These are phyloP conservation scores for Hyphopichia buzzinii DNA, from an alignment of 1,139 yeast genomes.

Conservation along the genomic window DNA sequence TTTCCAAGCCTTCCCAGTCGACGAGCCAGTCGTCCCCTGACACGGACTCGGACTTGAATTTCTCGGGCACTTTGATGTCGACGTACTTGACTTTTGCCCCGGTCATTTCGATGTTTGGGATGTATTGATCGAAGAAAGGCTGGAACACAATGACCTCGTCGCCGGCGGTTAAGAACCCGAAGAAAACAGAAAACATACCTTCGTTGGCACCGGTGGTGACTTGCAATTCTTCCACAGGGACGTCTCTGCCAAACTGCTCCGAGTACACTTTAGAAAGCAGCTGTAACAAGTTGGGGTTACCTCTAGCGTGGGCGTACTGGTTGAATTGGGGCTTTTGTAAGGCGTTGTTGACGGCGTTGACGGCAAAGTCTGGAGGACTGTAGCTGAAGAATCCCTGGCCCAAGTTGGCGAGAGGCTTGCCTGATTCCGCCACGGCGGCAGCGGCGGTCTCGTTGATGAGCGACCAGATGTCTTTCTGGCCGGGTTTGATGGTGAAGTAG, in stretches of 20 bases:
- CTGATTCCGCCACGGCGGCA: slow-evolving; percentile 60
- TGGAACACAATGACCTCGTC: slow-evolving; percentile 98
- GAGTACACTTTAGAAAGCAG: slow-evolving; percentile 73
- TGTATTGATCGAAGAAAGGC: slow-evolving; percentile 96
- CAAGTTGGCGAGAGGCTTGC: slow-evolving; percentile 74
- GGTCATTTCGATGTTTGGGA: slow-evolving; percentile 86
- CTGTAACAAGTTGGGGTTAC: slow-evolving; percentile 71
- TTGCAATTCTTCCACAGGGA: slow-evolving; percentile 64
- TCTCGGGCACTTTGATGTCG: slow-evolving; percentile 79
- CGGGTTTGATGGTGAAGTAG: slow-evolving; percentile 54
- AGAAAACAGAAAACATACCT: slow-evolving; percentile 82
- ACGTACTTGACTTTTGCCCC: slow-evolving; percentile 91
- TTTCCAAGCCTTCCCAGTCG: slow-evolving; percentile 72
- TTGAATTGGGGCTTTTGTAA: slow-evolving; percentile 70
- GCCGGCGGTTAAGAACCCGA: slow-evolving; percentile 80
- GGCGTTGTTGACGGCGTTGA: slow-evolving; percentile 77
- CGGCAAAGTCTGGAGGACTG: slow-evolving; percentile 88
- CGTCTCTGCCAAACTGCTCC: slow-evolving; percentile 58
- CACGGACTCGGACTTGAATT: slow-evolving; percentile 60
- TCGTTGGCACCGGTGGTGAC: slow-evolving; percentile 97
- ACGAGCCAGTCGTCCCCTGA: slow-evolving; percentile 85
- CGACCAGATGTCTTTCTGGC: slow-evolving; percentile 89
- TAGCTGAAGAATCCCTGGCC: slow-evolving; percentile 98
- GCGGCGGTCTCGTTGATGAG: slow-evolving; percentile 95
- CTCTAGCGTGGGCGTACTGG: slow-evolving; percentile 91